Conservation (phyloP, 768 basidiomycete species). For the Rickenella mellea region DNA sequence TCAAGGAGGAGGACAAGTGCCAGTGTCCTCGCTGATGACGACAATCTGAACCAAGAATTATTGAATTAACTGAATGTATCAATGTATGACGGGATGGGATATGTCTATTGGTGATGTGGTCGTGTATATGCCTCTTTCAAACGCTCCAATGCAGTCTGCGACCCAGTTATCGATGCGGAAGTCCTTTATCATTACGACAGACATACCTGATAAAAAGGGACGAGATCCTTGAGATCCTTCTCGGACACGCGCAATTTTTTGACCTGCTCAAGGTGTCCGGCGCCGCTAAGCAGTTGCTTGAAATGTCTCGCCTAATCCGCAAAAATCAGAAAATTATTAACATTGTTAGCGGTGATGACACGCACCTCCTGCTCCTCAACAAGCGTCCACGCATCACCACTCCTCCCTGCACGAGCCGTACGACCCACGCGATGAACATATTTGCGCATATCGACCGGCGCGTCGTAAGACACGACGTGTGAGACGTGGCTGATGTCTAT, state of each 20-base stretch:
- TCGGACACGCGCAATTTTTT: slow-evolving; percentile 59
- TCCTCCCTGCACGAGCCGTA: slow-evolving; percentile 86
- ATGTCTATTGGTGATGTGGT: not conserved
- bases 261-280: slow-evolving; percentile 60
- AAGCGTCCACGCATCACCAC: slow-evolving; percentile 87
- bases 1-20: slow-evolving; percentile 42
- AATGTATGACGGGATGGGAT: no score
- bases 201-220: slow-evolving; percentile 59
- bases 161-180: not conserved
- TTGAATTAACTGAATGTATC: no score
- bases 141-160: slow-evolving; percentile 7
- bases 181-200: not conserved
- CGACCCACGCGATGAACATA: slow-evolving; percentile 97
- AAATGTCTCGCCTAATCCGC: slow-evolving; percentile 83
- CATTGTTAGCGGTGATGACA: no score
- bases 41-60: no score
- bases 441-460: slow-evolving; percentile 94
- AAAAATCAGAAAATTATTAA: no score
- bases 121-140: slow-evolving; percentile 8
- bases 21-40: slow-evolving; percentile 31
- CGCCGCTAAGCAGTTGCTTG: slow-evolving; percentile 69
- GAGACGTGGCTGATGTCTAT: slow-evolving; percentile 90
- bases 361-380: slow-evolving; percentile 88
- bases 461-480: slow-evolving; percentile 93
- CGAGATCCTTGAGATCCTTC: slow-evolving; percentile 46